Percentiles rank a stretch among this genome's conserved stretches.
phyloP scores from a whole-genome alignment of 2,329 filamentous ascomycete genomes.

The Teratosphaeria viscida region DNA sequence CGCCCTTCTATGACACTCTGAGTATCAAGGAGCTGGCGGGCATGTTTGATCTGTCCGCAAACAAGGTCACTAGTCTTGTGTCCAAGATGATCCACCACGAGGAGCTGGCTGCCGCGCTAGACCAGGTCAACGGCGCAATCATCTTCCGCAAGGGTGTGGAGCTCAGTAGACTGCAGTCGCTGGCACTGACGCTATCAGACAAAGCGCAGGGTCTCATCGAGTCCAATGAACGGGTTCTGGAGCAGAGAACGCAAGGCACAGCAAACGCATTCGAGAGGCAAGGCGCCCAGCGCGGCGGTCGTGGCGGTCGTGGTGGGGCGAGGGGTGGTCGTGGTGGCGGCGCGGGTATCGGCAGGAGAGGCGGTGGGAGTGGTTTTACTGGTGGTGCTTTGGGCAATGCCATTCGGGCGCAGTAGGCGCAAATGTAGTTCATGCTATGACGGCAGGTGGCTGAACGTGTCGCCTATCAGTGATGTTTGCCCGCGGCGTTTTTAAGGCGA shows the following conservation, averaged over 20 bases:
- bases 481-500: not conserved
- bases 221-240: slow-evolving; percentile 91
- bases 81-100: slow-evolving; percentile 99
- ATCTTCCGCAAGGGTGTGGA: slow-evolving; percentile 99
- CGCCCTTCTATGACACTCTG: slow-evolving; percentile 96
- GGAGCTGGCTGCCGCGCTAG: slow-evolving; percentile 87
- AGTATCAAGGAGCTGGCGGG: slow-evolving; percentile 70
- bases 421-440: not conserved
- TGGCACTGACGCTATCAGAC: slow-evolving; percentile 87
- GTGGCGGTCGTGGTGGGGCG: slow-evolving; percentile 49
- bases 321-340: slow-evolving; percentile 46
- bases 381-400: slow-evolving; percentile 62
- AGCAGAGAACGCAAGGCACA: slow-evolving; percentile 93
- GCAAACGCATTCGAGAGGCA: slow-evolving; percentile 92
- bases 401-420: slow-evolving; percentile 35
- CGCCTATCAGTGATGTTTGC: not conserved
- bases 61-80: slow-evolving; percentile 89
- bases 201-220: slow-evolving; percentile 95
- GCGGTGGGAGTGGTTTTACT: slow-evolving; percentile 57
- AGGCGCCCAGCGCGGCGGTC: slow-evolving; percentile 62
- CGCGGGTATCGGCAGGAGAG: slow-evolving; percentile 37
- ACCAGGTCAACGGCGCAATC: slow-evolving; percentile 94
- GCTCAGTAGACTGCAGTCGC: slow-evolving; percentile 86
- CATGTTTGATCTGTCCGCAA: slow-evolving; percentile 90
- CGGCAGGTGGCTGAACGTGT: not conserved